Evolutionary conservation across 805 yeast species (phyloP).

Genomic region (Ogataea degrootiae): DNA sequence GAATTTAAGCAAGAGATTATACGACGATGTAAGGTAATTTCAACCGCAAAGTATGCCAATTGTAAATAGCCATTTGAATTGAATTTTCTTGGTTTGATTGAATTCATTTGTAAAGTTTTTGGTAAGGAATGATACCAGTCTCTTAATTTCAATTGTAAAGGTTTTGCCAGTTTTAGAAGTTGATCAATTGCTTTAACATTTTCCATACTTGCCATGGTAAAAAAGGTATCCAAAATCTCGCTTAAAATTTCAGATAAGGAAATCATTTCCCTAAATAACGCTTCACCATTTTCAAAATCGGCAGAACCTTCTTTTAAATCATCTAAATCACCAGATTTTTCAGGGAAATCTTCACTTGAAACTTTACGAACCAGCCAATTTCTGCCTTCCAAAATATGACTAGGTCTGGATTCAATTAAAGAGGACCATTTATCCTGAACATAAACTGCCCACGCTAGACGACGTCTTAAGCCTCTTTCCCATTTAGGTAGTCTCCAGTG

Average conservation of each 20-base stretch:
- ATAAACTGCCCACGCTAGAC: slow-evolving; percentile 95
- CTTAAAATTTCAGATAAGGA: slow-evolving; percentile 63
- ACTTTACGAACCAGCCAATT: slow-evolving; percentile 79
- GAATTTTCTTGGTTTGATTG: slow-evolving; percentile 54
- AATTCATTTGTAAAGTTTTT: slow-evolving; percentile 54
- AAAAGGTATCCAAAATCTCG: slow-evolving; percentile 68
- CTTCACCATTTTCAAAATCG: slow-evolving; percentile 67
- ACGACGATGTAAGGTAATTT: slow-evolving; percentile 77
- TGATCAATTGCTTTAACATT: slow-evolving; percentile 56
- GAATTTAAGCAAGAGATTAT: slow-evolving; percentile 53
- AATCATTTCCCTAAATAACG: slow-evolving; percentile 62
- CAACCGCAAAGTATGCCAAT: slow-evolving; percentile 84
- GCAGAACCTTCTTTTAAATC: slow-evolving; percentile 50
- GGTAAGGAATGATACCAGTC: slow-evolving; percentile 78
- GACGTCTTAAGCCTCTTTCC: slow-evolving; percentile 85
- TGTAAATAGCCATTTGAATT: slow-evolving; percentile 77
- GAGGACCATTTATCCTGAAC: slow-evolving; percentile 90
- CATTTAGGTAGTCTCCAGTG: slow-evolving; percentile 91
- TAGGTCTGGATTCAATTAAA: slow-evolving; percentile 75
- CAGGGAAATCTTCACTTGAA: slow-evolving; percentile 75
- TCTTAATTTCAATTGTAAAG: slow-evolving; percentile 64
- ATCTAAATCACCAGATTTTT: slow-evolving; percentile 38
- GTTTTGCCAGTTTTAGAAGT: slow-evolving; percentile 74
- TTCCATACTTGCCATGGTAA: slow-evolving; percentile 61
- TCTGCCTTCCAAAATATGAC: slow-evolving; percentile 64